A percentile compares a stretch with the other conserved stretches of the same genome.
These are phyloP conservation scores for Penicillium mononematosum DNA, from an alignment of 495 filamentous ascomycete species.

Conservation along the genomic window DNA sequence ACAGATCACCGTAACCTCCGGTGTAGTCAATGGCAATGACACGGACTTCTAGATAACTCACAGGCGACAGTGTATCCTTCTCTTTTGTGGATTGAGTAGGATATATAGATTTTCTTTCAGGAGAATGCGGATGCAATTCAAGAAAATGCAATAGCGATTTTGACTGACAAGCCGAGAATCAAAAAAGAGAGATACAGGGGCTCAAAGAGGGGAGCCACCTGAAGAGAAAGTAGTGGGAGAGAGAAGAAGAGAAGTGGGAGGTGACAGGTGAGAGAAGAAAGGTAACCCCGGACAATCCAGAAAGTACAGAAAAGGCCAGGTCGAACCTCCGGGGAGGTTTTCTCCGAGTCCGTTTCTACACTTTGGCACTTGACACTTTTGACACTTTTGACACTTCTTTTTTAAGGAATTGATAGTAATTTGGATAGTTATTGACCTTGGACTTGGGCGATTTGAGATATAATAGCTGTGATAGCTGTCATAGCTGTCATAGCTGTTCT, in stretches of 20 bases:
- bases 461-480: background rate
- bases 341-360: constrained; percentile 25
- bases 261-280: constrained; percentile 25
- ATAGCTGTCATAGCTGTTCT: background rate
- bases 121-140: constrained; percentile 8
- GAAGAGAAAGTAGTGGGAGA: constrained; percentile 11
- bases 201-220: constrained; percentile 19
- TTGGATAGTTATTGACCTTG: background rate
- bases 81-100: constrained; percentile 11
- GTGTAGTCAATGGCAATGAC: background rate
- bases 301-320: constrained; percentile 36
- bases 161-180: constrained; percentile 11
- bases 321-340: constrained; percentile 35
- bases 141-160: constrained; percentile 12
- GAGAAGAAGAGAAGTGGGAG: constrained; percentile 13
- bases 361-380: background rate
- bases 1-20: background rate
- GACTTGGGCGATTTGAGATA: background rate
- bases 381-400: background rate
- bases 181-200: constrained; percentile 17
- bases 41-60: background rate
- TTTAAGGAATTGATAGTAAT: background rate
- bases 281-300: constrained; percentile 29
- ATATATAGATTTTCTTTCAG: constrained; percentile 6
- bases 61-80: constrained; percentile 5